Evolutionary conservation across 371 early-diverging fungal species (phyloP), one percentile per base, ranked within the genome.

Genomic region (Actinomucor elegans): DNA sequence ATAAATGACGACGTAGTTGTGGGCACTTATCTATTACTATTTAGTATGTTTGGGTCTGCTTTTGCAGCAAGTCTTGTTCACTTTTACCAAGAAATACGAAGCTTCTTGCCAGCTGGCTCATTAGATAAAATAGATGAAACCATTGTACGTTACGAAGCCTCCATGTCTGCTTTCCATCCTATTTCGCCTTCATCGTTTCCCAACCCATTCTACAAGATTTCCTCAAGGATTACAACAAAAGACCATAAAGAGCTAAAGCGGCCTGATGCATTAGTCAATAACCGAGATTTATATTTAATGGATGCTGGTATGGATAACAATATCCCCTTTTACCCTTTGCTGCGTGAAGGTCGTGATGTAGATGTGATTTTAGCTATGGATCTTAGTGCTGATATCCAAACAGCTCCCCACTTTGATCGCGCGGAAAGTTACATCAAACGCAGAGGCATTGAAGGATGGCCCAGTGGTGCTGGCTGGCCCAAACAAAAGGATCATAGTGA

Each of bases 261-360:
- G 63, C 72, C 56, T 18, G 66, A 27, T 28, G 64, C 48, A 33
- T 38, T 52, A 28, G 43, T 53, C 21, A 54, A 51, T 33, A 52
- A 63, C 4, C 26, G 57, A 21, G 53, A 81, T 4, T 52, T 88
- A 15, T 77, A 77, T 20, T 60, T 88, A 27, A 85, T 86, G 67
- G 91, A 91, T 64, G 89, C 89, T 10, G 91, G 89, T 2, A 75
- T 86, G 73, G 85, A 88, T 29, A 91, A 90, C 64, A 90, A 91
- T 48, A 69, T 88, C 17, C 89, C 92, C 0, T 75, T 91, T 35
- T 87, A 88, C 24, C 86, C 89, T 5, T 51, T 91, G 12, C 57
- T 86, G 21, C 70, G 87, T 5, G 66, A 78, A 1, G 87, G 82
- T 2, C 80, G 92, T 4, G 58, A 79, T 26, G 79, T 88, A 0